phyloP scores from a whole-genome alignment of 192 early-diverging fungal genomes.

The Coemansia sp. region DNA sequence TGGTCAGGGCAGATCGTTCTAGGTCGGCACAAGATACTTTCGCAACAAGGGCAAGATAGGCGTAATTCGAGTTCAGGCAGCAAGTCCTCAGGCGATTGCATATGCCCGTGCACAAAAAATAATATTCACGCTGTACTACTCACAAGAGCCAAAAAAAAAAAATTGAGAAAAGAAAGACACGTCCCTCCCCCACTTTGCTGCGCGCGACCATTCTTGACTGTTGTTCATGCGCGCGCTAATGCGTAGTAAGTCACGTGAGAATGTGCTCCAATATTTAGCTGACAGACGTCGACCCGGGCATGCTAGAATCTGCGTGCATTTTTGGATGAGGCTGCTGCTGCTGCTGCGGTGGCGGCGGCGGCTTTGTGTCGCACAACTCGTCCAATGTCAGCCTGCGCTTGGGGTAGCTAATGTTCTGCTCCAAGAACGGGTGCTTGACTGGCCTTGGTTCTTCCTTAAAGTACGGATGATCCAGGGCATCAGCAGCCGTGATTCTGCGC shows the following conservation, averaged over 20 bases:
- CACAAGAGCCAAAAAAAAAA: not conserved
- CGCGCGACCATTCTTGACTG: not conserved
- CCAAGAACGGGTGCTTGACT: slow-evolving; percentile 48
- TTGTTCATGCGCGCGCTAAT: not conserved
- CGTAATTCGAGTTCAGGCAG: slow-evolving; percentile 7
- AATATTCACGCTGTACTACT: too few relatives aligned
- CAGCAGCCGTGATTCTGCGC: slow-evolving; percentile 72
- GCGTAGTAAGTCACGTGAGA: slow-evolving; percentile 5
- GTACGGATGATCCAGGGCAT: slow-evolving; percentile 82
- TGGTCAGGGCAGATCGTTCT: not conserved
- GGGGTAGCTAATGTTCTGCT: slow-evolving; percentile 52
- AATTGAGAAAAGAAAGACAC: not conserved
- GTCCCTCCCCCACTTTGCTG: too few relatives aligned
- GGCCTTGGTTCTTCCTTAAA: slow-evolving; percentile 71
- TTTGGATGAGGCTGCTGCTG: slow-evolving; percentile 21
- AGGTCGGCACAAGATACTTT: slow-evolving; percentile 1
- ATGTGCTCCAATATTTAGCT: too few relatives aligned
- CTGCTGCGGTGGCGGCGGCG: slow-evolving; percentile 4
- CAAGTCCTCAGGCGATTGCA: slow-evolving; percentile 2
- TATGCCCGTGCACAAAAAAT: not conserved
- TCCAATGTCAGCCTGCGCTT: slow-evolving; percentile 53
- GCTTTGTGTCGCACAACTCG: slow-evolving; percentile 51
- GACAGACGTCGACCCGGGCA: slow-evolving; percentile 23
- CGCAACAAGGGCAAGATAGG: slow-evolving; percentile 10
- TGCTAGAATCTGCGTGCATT: slow-evolving; percentile 15